These are phyloP conservation scores for Acaromyces ingoldii DNA, from an alignment of 1,284 basidiomycete species.

Conservation along the genomic window DNA sequence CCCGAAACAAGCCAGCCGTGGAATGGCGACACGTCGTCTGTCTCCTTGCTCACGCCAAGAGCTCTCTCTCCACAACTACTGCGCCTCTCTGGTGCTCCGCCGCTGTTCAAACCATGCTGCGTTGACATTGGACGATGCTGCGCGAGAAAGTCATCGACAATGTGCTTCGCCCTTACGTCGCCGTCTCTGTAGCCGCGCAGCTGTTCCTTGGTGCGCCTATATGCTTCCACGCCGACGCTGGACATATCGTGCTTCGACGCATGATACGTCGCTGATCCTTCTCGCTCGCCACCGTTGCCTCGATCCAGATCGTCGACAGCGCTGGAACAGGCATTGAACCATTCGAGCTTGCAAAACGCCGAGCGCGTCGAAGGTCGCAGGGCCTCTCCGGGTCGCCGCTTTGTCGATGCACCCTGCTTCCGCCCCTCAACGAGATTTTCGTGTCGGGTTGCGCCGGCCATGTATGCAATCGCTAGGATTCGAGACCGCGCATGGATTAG, in stretches of 20 bases:
- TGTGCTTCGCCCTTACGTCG: no score
- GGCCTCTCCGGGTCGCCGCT: not conserved
- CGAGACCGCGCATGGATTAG: no score
- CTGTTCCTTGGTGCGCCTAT: not conserved
- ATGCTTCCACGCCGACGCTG: not conserved
- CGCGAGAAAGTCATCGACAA: no score
- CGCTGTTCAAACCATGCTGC: no score
- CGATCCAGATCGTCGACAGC: not conserved
- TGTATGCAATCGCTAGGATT: not conserved
- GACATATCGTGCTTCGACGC: not conserved
- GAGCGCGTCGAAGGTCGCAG: not conserved
- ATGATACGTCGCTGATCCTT: not conserved
- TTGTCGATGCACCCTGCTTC: conserved; percentile 9
- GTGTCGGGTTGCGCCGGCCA: conserved; percentile 6
- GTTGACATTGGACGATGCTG: no score
- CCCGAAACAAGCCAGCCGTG: not conserved
- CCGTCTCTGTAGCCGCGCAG: not conserved
- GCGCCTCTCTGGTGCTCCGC: no score
- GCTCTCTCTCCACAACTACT: no score
- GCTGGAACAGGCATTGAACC: not conserved
- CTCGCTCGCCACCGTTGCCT: no score
- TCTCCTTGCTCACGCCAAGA: no score
- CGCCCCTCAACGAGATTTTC: conserved; percentile 8
- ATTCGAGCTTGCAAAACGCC: not conserved
- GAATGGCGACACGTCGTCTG: not conserved